Base-by-base conservation (phyloP, 371 early-diverging fungal species). In the Mortierella sp. region DNA sequence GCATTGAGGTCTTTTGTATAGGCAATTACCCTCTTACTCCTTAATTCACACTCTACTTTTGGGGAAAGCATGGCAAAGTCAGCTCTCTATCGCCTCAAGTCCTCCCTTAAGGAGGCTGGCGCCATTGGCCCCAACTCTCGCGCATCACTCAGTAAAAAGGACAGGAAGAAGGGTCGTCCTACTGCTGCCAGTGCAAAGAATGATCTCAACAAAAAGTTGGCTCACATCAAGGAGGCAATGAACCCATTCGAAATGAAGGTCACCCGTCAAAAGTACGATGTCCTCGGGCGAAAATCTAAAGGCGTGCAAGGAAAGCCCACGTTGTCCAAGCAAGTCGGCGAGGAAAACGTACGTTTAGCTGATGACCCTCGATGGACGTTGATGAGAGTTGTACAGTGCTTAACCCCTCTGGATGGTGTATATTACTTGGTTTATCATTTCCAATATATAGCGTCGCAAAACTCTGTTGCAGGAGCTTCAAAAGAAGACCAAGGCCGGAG, bases 221-320 rank as follows among this genome's bases (percentile, higher is more conserved):
- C 83, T 1, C 75, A 87, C 70, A 89, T 90, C 69, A 87, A 88
- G 62, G 89, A 86, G 13, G 87, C 81, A 50, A 87, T 87, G 73
- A 98, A 97, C 84, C 98, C 97, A 1, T 98, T 97, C 72, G 99
- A 98, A 73, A 83, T 93, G 70, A 94, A 97, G 83, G 79, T 90
- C 40, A 92, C 90, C 65, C 87, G 86, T 22, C 85, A 85, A 58
- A 97, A 98, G 86, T 92, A 96, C 76, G 92, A 94, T 50, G 92
- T 97, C 9, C 76, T 97, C n/a, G 95, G 94, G n/a, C 87, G 96
- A 32, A 95, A 93, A 76, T 88, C 94, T 64, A 96, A 95, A 71
- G 97, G 97, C 65, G 85, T 85, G 5, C 77, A 81, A 21, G 99
- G 98, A 3, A 92, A 92, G 60, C 98, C 98, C 1, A 90, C 93